A percentile compares a stretch with the other conserved stretches of the same genome.
Conservation (phyloP, 2,329 filamentous ascomycete species). For the Parastagonospora nodorum region DNA sequence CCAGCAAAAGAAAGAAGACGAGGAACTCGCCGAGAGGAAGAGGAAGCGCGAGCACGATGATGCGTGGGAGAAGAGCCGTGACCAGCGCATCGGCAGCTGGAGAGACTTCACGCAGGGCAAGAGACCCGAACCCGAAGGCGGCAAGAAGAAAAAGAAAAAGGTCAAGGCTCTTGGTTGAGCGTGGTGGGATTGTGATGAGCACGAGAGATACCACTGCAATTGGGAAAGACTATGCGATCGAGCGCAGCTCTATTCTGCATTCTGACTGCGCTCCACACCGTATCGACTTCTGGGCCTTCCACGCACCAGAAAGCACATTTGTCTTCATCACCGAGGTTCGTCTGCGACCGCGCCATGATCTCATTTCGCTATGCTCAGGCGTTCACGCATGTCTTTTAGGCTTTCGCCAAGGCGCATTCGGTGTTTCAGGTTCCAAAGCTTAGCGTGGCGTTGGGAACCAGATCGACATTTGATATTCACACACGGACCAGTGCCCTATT, state of each 20-base stretch:
- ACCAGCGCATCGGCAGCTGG: constrained; percentile 93
- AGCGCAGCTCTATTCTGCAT: no score
- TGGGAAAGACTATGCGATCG: no score
- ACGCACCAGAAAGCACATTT: no score
- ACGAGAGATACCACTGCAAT: not conserved
- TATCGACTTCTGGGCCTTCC: no score
- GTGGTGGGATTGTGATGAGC: not conserved
- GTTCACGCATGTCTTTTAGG: constrained; percentile 8
- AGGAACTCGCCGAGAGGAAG: constrained; percentile 71
- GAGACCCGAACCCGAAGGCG: constrained; percentile 53
- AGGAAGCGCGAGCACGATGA: constrained; percentile 82
- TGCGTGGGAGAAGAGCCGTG: constrained; percentile 91
- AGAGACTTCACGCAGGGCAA: constrained; percentile 79
- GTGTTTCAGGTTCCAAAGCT: constrained; percentile 13
- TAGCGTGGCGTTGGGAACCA: not conserved
- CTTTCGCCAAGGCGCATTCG: constrained; percentile 5
- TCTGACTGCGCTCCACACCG: no score
- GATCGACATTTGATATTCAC: not conserved
- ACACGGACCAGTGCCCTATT: not conserved
- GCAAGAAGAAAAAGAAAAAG: constrained; percentile 58
- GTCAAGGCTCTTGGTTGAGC: constrained; percentile 57
- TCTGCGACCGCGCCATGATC: not conserved
- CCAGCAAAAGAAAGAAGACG: constrained; percentile 82
- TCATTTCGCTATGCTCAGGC: constrained; percentile 4
- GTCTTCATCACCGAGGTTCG: no score